These are phyloP conservation scores for Phyllosticta citrichinensis DNA, from an alignment of 2,329 filamentous ascomycete genomes.

Conservation along the genomic window DNA sequence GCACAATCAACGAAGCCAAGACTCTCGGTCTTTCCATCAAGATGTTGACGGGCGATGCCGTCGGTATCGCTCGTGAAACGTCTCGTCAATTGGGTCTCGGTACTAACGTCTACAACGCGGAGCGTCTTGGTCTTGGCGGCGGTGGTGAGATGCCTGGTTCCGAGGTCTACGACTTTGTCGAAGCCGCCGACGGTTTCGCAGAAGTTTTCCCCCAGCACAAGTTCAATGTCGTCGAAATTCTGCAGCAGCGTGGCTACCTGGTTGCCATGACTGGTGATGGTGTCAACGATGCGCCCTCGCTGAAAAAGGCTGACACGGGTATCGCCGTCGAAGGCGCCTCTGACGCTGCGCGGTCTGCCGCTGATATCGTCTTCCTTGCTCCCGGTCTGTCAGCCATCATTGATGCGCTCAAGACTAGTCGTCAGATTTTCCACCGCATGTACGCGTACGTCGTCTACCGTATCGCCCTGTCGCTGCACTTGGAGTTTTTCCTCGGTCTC, in stretches of 20 bases:
- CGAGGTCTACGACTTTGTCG: conserved; percentile 90
- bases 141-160: conserved; percentile 89
- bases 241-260: conserved; percentile 85
- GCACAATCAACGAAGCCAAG: conserved; percentile 86
- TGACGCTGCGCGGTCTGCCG: conserved; percentile 80
- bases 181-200: conserved; percentile 89
- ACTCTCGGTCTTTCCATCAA: conserved; percentile 81
- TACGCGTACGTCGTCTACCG: conserved; percentile 93
- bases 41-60: conserved; percentile 92
- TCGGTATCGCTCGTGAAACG: conserved; percentile 86
- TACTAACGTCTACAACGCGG: conserved; percentile 89
- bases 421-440: conserved; percentile 95
- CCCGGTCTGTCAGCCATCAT: conserved; percentile 88
- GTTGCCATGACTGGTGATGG: conserved; percentile 95
- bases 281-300: conserved; percentile 85
- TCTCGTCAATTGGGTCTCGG: conserved; percentile 84
- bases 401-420: conserved; percentile 82
- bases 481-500: conserved; percentile 83
- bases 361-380: conserved; percentile 89
- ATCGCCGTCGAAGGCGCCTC: conserved; percentile 90
- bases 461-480: conserved; percentile 82
- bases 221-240: conserved; percentile 86
- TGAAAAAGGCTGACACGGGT: conserved; percentile 94
- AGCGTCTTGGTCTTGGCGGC: conserved; percentile 80
- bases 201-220: conserved; percentile 95